Base-by-base conservation (phyloP, 768 basidiomycete species). In the Fomitopsis serialis region DNA sequence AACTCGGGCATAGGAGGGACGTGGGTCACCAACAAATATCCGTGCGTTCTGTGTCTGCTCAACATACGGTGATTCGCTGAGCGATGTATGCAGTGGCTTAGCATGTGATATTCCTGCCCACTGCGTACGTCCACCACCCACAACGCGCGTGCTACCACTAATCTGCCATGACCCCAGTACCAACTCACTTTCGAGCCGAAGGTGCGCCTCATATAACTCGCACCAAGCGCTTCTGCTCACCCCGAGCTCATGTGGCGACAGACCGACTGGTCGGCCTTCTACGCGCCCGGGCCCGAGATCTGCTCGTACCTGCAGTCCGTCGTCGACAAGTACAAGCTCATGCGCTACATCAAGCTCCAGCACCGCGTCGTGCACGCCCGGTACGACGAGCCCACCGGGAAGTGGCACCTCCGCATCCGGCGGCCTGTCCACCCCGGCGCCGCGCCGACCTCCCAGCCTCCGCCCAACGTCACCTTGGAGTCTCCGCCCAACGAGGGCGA, bases 61-160 rank as follows among this genome's bases (percentile, higher is more conserved):
- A n/a, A 11, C 35, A 42, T 13, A 23, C 21, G 10, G 50, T 36
- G 32, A 24, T 53, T 52, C 43, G n/a, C n/a, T n/a, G 24, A 23
- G 40, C 25, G 42, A 32, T 24, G 21, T 12, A 17, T 45, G 21
- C 8, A 61, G 80, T 72, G 81, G 82, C 9, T 62, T 83, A 10
- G 74, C 78, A n/a, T 85, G 84, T 58, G 84, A 84, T 60, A 75
- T 84, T 21, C 82, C 82, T 11, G 73, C 81, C 1, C 80, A 81
- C 53, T 73, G 71, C 36, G 81, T 82, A 61, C 55, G 55, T 47
- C 50, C 17, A 2, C 17, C 13, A n/a, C n/a, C n/a, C n/a, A n/a
- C n/a, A n/a, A n/a, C n/a, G n/a, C n/a, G n/a, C n/a, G n/a, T n/a
- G n/a, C n/a, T n/a, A n/a, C n/a, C n/a, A n/a, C n/a, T n/a, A n/a